Evolutionary conservation across 345 rosid genomes (phyloP).

Genomic region (Boechera divaricarpa): DNA sequence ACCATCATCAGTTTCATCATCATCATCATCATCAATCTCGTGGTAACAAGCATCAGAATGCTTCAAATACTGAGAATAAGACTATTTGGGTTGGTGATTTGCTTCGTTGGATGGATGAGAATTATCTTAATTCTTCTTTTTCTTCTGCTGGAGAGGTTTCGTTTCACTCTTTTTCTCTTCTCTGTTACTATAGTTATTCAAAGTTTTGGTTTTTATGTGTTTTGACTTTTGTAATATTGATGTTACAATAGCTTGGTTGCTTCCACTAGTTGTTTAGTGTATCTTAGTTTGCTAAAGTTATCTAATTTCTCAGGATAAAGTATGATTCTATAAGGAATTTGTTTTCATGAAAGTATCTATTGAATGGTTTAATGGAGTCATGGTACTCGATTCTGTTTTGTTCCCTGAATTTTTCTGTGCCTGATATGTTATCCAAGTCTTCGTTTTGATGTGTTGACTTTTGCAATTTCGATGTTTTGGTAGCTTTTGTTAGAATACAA

Average conservation of each 20-base stretch:
- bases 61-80: slow-evolving; percentile 67
- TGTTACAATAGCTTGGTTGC: not conserved
- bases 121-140: slow-evolving; percentile 70
- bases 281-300: not conserved
- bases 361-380: not conserved
- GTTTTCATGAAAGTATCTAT: not conserved
- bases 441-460: slow-evolving; percentile 8
- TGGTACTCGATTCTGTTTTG: not conserved
- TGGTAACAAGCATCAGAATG: slow-evolving; percentile 50
- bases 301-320: not conserved
- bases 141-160: slow-evolving; percentile 82
- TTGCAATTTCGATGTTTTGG: not conserved
- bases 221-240: slow-evolving; percentile 1
- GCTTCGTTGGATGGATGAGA: slow-evolving; percentile 99
- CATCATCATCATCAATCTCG: slow-evolving; percentile 47
- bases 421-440: not conserved
- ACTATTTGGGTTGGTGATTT: slow-evolving; percentile 97
- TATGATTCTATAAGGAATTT: not conserved
- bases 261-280: not conserved
- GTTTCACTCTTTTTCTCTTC: not conserved
- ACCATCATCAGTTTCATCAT: slow-evolving; percentile 29
- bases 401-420: not conserved
- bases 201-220: not conserved
- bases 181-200: not conserved
- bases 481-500: not conserved